Base-by-base conservation (phyloP, 2,329 filamentous ascomycete genomes). In the Dactylonectria estremocensis region DNA sequence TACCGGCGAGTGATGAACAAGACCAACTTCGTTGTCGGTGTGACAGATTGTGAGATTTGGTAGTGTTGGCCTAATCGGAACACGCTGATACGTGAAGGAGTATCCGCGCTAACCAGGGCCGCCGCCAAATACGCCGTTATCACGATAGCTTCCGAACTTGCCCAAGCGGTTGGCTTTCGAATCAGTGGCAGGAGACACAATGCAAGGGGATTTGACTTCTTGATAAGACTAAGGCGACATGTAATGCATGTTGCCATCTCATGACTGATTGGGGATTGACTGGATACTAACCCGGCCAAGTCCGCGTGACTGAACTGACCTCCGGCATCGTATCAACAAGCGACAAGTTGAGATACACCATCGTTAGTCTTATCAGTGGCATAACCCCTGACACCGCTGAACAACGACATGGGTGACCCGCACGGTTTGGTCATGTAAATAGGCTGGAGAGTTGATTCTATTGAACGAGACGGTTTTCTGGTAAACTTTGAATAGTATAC, bases 241-340 rank as follows among this genome's bases (percentile, higher is more conserved):
- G 8, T 16, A 7, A 52, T 52, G 28, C 24, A 18, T 16, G 49
- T 31, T 52, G 28, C 7, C 10, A 18, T 13, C 28, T 31, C 31
- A 1, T 33, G 48, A 31, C 11, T 33, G 49, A 18, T n/a, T 18
- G 40, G 14, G 8, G 40, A 7, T 43, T 14, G 7, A 43, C 13
- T 33, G 40, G 40, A 43, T 6, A 7, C n/a, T 6, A 8, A n/a
- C 6, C 40, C 14, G 40, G 40, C 49, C 24, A 18, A 3, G 13
- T 52, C 10, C 16, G 49, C 24, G 49, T 53, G 49, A 50, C 24
- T 43, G 14, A 14, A 43, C n/a, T n/a, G 7, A 7, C 28, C 28
- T 53, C 49, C 49, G 31, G 31, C 49, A 35, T 53, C 49, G 49
- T 53, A 53, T 53, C 49, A 28, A 35, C 14, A 10, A 20, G 16